phyloP scores from a whole-genome alignment of 495 filamentous ascomycete genomes.

The Filosporella fistucella region DNA sequence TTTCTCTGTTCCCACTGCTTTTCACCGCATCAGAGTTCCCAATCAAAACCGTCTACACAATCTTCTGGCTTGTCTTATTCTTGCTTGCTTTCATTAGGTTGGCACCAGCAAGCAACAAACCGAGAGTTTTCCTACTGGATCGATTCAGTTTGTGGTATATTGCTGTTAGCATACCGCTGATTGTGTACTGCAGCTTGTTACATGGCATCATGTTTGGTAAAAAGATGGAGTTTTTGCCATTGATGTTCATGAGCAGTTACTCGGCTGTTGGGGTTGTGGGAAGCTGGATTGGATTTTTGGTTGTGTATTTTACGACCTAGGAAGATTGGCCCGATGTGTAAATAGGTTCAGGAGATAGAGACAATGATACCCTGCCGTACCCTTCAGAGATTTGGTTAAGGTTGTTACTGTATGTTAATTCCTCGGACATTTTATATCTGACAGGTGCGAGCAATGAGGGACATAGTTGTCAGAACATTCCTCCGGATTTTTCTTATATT shows the following conservation, averaged over 20 bases:
- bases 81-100: conserved; percentile 80
- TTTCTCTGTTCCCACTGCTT: conserved; percentile 89
- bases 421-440: no score
- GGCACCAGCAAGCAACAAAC: conserved; percentile 70
- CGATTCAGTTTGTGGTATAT: conserved; percentile 87
- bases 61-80: conserved; percentile 88
- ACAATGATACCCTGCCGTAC: no score
- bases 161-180: conserved; percentile 78
- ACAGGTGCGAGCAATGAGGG: no score
- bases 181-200: conserved; percentile 80
- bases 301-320: conserved; percentile 74
- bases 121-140: conserved; percentile 82
- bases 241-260: conserved; percentile 98
- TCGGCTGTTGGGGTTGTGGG: conserved; percentile 92
- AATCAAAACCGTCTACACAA: conserved; percentile 87
- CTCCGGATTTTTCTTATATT: no score
- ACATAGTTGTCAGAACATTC: no score
- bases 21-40: conserved; percentile 91
- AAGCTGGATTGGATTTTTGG: conserved; percentile 93
- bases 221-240: conserved; percentile 80
- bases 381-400: not conserved
- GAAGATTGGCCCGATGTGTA: not conserved
- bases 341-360: no score
- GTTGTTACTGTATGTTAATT: no score
- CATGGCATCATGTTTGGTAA: conserved; percentile 81